These are phyloP conservation scores for Aphanomyces astaci DNA, from an alignment of 352 stramenopile genomes.

Conservation along the genomic window DNA sequence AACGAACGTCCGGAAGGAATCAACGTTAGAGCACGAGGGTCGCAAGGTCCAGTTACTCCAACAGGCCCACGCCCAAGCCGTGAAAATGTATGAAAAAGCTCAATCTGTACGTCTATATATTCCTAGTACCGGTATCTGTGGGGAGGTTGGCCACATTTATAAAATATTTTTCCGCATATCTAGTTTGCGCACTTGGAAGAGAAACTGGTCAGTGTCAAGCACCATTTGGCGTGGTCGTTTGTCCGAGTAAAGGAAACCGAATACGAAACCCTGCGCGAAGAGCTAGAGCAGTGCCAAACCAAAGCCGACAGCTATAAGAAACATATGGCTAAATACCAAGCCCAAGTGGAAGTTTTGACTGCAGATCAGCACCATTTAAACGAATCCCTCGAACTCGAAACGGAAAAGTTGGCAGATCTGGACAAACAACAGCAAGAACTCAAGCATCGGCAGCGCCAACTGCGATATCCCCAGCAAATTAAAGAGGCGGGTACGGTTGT, in stretches of 20 bases:
- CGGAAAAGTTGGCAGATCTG: constrained; percentile 33
- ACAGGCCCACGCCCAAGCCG: constrained; percentile 53
- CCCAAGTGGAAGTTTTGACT: constrained; percentile 42
- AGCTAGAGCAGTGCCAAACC: constrained; percentile 49
- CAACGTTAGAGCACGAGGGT: constrained; percentile 53
- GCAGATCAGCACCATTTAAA: constrained; percentile 59
- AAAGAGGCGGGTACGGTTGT: constrained; percentile 35
- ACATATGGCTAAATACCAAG: constrained; percentile 42
- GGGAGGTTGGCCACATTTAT: too few relatives aligned
- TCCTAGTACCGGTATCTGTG: too few relatives aligned
- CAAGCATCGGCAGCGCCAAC: constrained; percentile 57
- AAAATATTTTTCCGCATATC: too few relatives aligned
- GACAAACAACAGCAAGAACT: constrained; percentile 41
- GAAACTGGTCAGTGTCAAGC: constrained; percentile 66
- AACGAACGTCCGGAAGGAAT: constrained; percentile 50
- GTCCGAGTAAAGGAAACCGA: constrained; percentile 55
- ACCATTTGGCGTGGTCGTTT: constrained; percentile 76
- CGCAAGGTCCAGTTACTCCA: constrained; percentile 49
- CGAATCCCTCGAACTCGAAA: constrained; percentile 47
- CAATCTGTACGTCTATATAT: constrained; percentile 43
- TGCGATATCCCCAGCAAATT: constrained; percentile 47
- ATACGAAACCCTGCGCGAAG: constrained; percentile 39
- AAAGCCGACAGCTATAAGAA: constrained; percentile 34
- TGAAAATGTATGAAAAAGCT: constrained; percentile 64
- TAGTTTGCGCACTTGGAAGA: constrained; percentile 68